phyloP scores from a whole-genome alignment of 805 yeast species.

The Kurtzmaniella fragi region DNA sequence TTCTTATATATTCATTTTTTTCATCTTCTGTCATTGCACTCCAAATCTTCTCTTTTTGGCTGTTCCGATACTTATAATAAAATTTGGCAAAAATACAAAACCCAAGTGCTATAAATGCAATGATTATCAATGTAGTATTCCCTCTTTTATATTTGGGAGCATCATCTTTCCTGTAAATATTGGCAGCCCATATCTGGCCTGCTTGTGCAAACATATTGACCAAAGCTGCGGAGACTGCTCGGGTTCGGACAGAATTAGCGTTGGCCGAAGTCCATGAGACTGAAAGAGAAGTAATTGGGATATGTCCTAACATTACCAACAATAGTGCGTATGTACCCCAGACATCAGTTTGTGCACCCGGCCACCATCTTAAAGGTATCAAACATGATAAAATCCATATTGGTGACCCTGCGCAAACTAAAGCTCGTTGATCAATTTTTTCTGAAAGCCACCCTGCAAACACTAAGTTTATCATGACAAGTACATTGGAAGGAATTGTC shows the following conservation, averaged over 20 bases:
- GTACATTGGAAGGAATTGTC: slow-evolving; percentile 44
- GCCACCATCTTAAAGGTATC: slow-evolving; percentile 33
- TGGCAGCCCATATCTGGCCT: slow-evolving; percentile 47
- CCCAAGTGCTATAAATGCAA: slow-evolving; percentile 26
- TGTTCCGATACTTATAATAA: slow-evolving; percentile 40
- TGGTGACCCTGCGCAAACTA: slow-evolving; percentile 11
- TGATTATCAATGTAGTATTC: slow-evolving; percentile 37
- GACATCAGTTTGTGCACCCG: slow-evolving; percentile 28
- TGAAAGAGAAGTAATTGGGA: slow-evolving; percentile 48
- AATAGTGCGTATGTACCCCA: slow-evolving; percentile 41
- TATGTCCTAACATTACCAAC: slow-evolving; percentile 37
- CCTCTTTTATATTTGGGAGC: slow-evolving; percentile 58
- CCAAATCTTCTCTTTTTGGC: slow-evolving; percentile 47
- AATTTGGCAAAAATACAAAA: slow-evolving; percentile 22
- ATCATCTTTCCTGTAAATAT: slow-evolving; percentile 55
- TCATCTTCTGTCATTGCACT: slow-evolving; percentile 43
- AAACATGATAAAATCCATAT: slow-evolving; percentile 14
- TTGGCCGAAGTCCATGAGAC: slow-evolving; percentile 60
- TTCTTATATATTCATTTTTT: slow-evolving; percentile 39
- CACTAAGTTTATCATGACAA: slow-evolving; percentile 18
- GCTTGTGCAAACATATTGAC: slow-evolving; percentile 63
- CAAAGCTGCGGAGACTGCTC: slow-evolving; percentile 62
- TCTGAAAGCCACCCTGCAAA: slow-evolving; percentile 18
- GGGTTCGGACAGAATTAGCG: slow-evolving; percentile 53
- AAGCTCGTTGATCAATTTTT: slow-evolving; percentile 15